Conservation (phyloP, 495 filamentous ascomycete species). For the Podospora conica region DNA sequence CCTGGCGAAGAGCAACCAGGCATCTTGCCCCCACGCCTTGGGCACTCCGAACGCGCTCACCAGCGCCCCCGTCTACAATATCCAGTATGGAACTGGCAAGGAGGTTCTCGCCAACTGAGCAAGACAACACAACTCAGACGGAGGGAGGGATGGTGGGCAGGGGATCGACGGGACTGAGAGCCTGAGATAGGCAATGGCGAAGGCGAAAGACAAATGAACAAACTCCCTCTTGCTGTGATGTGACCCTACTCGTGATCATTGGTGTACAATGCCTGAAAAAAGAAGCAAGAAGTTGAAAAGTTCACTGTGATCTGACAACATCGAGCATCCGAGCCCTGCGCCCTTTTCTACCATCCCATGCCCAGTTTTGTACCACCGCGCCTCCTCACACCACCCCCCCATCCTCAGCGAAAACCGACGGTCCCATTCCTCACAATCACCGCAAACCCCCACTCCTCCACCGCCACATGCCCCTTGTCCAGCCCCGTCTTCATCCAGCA, state of each 20-base stretch:
- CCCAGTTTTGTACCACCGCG: slow-evolving; percentile 42
- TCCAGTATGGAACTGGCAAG: slow-evolving; percentile 32
- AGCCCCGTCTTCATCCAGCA: slow-evolving; percentile 63
- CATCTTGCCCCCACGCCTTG: slow-evolving; percentile 30
- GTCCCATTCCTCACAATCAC: slow-evolving; percentile 37
- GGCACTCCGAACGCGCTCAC: slow-evolving; percentile 13
- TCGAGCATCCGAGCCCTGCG: slow-evolving; percentile 37
- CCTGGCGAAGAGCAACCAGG: slow-evolving; percentile 35
- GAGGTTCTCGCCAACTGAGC: slow-evolving; percentile 14
- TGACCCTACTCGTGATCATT: too few relatives aligned
- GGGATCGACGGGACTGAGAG: too few relatives aligned
- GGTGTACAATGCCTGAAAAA: too few relatives aligned
- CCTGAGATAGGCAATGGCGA: neutral
- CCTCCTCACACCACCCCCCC: slow-evolving; percentile 41
- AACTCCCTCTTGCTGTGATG: too few relatives aligned
- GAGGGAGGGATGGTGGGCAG: neutral
- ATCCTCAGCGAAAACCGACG: slow-evolving; percentile 31
- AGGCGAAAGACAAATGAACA: neutral
- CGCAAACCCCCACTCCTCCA: slow-evolving; percentile 43
- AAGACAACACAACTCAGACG: neutral
- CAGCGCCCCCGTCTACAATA: slow-evolving; percentile 28
- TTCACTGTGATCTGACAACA: too few relatives aligned
- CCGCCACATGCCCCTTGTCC: slow-evolving; percentile 59
- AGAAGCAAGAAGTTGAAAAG: too few relatives aligned
- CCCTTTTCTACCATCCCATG: slow-evolving; percentile 61